phyloP scores from a whole-genome alignment of 306 rosid species.

The Begonia loranthoides region DNA sequence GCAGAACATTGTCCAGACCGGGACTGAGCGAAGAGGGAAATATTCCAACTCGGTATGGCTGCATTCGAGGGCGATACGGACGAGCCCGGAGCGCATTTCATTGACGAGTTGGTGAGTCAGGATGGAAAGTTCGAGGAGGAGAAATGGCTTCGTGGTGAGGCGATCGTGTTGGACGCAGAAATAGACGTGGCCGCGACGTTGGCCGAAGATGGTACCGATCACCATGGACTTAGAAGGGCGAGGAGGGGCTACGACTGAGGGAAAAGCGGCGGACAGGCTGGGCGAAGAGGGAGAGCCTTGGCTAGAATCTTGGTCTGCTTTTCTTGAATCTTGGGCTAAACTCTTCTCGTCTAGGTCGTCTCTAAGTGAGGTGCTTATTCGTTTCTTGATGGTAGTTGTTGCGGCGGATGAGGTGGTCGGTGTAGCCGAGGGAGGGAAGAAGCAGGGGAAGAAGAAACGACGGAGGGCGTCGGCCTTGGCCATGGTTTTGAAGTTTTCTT shows the following conservation, averaged over 20 bases:
- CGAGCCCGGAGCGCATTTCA: slow-evolving; percentile 73
- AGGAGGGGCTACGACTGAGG: slow-evolving; percentile 16
- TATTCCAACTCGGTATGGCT: slow-evolving; percentile 19
- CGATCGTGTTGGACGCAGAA: slow-evolving; percentile 74
- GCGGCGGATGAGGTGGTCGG: slow-evolving; percentile 5
- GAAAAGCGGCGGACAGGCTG: background rate
- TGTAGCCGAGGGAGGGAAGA: slow-evolving; percentile 24
- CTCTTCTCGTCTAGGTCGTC: slow-evolving; percentile 14
- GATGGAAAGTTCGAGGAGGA: slow-evolving; percentile 71
- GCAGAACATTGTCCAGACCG: slow-evolving; percentile 58
- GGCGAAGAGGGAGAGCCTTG: slow-evolving; percentile 22
- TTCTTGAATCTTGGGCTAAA: slow-evolving; percentile 1
- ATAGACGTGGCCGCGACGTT: slow-evolving; percentile 77
- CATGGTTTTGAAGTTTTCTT: slow-evolving; percentile 21
- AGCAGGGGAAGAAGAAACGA: slow-evolving; percentile 73
- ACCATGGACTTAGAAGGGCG: slow-evolving; percentile 70
- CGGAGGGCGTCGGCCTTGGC: slow-evolving; percentile 68
- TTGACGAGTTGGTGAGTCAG: slow-evolving; percentile 58
- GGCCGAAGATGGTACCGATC: slow-evolving; percentile 77
- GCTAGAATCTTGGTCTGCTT: slow-evolving; percentile 20
- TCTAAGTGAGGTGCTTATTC: slow-evolving; percentile 51
- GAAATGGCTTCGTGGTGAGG: slow-evolving; percentile 36
- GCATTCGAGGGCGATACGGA: slow-evolving; percentile 72
- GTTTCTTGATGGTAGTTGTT: slow-evolving; percentile 36
- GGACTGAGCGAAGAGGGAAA: slow-evolving; percentile 53